These are phyloP conservation scores for Cinnamomum chago DNA, from an alignment of 164 flowering plant species.

Conservation along the genomic window DNA sequence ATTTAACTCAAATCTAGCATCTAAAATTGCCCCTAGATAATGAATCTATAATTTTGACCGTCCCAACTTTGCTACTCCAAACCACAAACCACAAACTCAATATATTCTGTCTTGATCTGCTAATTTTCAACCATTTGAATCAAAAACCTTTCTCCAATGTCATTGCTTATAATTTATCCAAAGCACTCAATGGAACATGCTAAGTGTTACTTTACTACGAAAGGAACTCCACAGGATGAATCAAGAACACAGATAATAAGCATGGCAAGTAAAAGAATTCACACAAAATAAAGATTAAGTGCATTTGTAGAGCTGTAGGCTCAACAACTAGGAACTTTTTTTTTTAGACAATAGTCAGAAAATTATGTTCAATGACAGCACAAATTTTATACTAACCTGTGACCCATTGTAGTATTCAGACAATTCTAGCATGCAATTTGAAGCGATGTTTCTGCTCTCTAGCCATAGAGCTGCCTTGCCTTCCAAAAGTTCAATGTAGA, in stretches of 20 bases:
- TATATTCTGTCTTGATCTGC: too few species aligned
- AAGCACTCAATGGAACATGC: neutral
- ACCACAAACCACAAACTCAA: too few species aligned
- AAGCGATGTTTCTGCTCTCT: conserved; percentile 17
- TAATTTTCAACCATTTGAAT: too few species aligned
- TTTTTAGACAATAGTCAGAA: neutral
- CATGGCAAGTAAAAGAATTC: neutral
- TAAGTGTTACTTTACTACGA: neutral
- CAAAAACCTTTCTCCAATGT: too few species aligned
- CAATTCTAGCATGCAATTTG: conserved; percentile 13
- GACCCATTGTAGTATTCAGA: conserved; percentile 16
- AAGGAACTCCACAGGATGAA: neutral
- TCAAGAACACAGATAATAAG: neutral
- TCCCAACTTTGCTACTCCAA: too few species aligned
- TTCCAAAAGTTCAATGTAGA: conserved; percentile 19
- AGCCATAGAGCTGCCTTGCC: conserved; percentile 20
- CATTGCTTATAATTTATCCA: neutral
- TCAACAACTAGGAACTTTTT: neutral
- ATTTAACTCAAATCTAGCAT: too few species aligned
- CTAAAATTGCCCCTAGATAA: too few species aligned
- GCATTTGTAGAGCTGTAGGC: neutral
- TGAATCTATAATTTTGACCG: too few species aligned
- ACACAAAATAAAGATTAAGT: neutral
- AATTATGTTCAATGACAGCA: neutral
- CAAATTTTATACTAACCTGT: conserved; percentile 10